A percentile compares a stretch with the other conserved stretches of the same genome.
These are phyloP conservation scores for Peterozyma xylosa DNA, from an alignment of 805 yeast genomes.

Conservation along the genomic window DNA sequence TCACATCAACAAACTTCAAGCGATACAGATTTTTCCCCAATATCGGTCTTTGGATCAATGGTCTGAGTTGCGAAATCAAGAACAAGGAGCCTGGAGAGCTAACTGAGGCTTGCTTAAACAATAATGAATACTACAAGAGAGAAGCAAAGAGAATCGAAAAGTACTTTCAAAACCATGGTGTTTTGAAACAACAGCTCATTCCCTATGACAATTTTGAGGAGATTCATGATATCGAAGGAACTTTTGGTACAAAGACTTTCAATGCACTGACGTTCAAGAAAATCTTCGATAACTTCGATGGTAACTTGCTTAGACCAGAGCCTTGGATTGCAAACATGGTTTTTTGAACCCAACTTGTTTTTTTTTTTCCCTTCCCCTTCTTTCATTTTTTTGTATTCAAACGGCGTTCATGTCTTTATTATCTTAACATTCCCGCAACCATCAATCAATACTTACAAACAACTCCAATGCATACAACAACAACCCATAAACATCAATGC, in stretches of 20 bases:
- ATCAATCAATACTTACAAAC: too few species aligned
- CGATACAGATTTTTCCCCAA: neutral
- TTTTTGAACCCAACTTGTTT: neutral
- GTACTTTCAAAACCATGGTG: neutral
- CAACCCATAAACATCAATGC: too few species aligned
- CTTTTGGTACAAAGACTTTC: conserved; percentile 1
- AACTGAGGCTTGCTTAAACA: neutral
- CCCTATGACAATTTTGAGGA: conserved; percentile 1
- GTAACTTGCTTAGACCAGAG: neutral
- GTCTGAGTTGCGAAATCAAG: neutral
- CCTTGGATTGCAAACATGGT: conserved; percentile 5
- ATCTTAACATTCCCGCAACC: too few species aligned
- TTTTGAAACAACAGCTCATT: neutral
- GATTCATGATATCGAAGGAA: neutral
- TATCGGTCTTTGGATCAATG: conserved; percentile 5
- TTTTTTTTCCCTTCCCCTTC: too few species aligned
- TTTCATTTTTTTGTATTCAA: too few species aligned
- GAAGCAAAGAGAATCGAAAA: conserved; percentile 2
- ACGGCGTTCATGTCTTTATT: too few species aligned
- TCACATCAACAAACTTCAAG: neutral
- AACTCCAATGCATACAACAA: too few species aligned
- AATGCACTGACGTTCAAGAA: neutral
- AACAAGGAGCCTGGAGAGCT: neutral
- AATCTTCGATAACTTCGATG: conserved; percentile 1
- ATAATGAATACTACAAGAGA: neutral